Base-by-base conservation (phyloP, 768 basidiomycete genomes). In the Suillus lakei region DNA sequence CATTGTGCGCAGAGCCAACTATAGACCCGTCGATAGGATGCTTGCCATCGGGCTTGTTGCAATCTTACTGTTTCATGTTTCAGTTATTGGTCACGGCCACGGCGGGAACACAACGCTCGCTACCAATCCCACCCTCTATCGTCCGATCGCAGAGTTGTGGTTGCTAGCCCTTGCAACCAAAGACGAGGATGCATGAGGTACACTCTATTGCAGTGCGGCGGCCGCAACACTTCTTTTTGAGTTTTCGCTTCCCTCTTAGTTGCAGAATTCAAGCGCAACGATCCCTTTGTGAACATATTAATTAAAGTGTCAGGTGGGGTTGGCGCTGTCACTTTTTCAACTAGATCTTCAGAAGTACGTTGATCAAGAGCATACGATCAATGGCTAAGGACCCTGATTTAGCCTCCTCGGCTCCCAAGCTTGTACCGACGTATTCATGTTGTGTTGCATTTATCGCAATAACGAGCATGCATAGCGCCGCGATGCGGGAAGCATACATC, bases 401-500 rank as follows among this genome's bases (percentile, higher is more conserved):
- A n/a, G n/a, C n/a, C n/a, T n/a, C n/a, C n/a, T n/a, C n/a, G n/a
- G n/a, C n/a, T n/a, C n/a, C n/a, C n/a, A n/a, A n/a, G n/a, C n/a
- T n/a, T 36, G 28, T 23, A 23, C 10, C 3, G 15, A 2, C 21
- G 12, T 23, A 36, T n/a, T 2, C 34, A 2, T 7, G 3, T n/a
- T 55, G n/a, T 55, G n/a, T 55, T 36, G 1, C 4, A 15, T 8
- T 55, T 36, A 55, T 55, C 12, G 7, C 15, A 21, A 12, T 9
- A 13, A 36, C 34, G n/a, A 36, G 34, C 54, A 15, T 4, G n/a
- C 34, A 15, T 5, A 23, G 12, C 13, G 5, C 13, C 4, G 34
- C 54, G 34, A 55, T 55, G 13, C 54, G 34, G 15, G 54, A 55
- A 55, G 34, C 34, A n/a, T 55, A 8, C 54, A 13, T 55, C 54